These are phyloP conservation scores for Mycena haematopus DNA, from an alignment of 768 basidiomycete genomes.

Conservation along the genomic window DNA sequence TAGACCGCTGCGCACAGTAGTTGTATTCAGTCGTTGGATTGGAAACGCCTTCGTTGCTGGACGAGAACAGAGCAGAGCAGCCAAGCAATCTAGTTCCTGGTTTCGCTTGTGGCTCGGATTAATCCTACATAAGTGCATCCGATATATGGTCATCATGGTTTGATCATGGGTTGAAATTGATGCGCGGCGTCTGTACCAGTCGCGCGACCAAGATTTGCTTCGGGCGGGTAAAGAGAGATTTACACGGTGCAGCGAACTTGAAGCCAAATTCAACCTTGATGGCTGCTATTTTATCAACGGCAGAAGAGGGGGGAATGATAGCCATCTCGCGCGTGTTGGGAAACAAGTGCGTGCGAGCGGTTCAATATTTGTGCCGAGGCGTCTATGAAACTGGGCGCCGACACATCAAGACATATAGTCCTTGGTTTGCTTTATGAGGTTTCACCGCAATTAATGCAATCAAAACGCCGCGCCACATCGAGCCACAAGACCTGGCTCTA, in stretches of 20 bases:
- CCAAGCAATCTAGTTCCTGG: neutral
- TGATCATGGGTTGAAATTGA: too few relatives aligned
- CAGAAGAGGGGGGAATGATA: neutral
- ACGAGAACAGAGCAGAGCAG: neutral
- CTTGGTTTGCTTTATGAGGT: neutral
- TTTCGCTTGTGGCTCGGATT: neutral
- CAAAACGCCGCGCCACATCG: neutral
- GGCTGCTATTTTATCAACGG: neutral
- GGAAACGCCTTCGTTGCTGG: neutral
- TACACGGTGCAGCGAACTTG: neutral
- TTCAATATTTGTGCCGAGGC: neutral
- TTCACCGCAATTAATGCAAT: neutral
- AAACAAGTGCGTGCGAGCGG: neutral
- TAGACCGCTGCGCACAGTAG: neutral
- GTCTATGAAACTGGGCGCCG: neutral
- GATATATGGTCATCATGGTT: neutral
- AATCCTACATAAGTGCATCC: neutral
- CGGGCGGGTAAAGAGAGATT: neutral
- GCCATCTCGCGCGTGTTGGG: neutral
- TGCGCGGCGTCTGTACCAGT: neutral
- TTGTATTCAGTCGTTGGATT: neutral
- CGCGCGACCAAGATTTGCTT: neutral
- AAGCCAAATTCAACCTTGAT: neutral
- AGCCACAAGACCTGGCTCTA: conserved; percentile 5
- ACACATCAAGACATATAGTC: neutral